phyloP scores from a whole-genome alignment of 1,284 basidiomycete species.

The Stereum hirsutum region DNA sequence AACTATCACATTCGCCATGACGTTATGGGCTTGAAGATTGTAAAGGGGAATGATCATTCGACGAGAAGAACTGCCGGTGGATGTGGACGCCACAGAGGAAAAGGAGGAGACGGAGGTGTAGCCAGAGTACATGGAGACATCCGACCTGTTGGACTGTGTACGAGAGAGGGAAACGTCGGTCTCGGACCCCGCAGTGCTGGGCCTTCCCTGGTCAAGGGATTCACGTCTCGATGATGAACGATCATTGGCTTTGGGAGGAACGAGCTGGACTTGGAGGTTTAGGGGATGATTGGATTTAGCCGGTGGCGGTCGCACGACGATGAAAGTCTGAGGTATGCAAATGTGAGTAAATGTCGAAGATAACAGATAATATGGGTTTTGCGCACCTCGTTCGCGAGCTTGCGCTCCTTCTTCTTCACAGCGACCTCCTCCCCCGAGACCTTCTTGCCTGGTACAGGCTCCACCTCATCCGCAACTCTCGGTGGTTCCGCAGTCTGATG shows the following conservation, averaged over 20 bases:
- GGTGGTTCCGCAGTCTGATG: constrained; percentile 19
- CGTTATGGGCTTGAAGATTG: constrained; percentile 89
- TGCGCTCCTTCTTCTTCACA: constrained; percentile 32
- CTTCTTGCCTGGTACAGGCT: background rate
- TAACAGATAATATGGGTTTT: background rate
- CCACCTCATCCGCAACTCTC: constrained; percentile 9
- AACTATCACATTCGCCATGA: constrained; percentile 84
- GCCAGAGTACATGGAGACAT: constrained; percentile 35
- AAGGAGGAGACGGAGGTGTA: constrained; percentile 38
- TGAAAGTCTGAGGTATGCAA: constrained; percentile 55
- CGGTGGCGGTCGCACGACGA: constrained; percentile 80
- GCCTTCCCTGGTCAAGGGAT: constrained; percentile 26
- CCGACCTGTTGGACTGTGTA: constrained; percentile 34
- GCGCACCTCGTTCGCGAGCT: constrained; percentile 49
- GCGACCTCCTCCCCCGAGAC: constrained; percentile 20
- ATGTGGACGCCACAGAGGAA: constrained; percentile 34
- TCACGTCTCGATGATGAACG: constrained; percentile 24
- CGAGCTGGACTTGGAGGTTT: constrained; percentile 90
- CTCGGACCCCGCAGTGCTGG: constrained; percentile 27
- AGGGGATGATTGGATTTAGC: constrained; percentile 80
- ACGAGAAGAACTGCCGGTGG: constrained; percentile 35
- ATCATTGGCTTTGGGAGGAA: constrained; percentile 55
- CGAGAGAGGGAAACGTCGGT: constrained; percentile 21
- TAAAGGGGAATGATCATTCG: constrained; percentile 88
- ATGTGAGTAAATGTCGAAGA: constrained; percentile 6